A percentile compares a stretch with the other conserved stretches of the same genome.
These are phyloP conservation scores for Scalesia atractyloides DNA, from an alignment of 129 eudicot species.

Conservation along the genomic window DNA sequence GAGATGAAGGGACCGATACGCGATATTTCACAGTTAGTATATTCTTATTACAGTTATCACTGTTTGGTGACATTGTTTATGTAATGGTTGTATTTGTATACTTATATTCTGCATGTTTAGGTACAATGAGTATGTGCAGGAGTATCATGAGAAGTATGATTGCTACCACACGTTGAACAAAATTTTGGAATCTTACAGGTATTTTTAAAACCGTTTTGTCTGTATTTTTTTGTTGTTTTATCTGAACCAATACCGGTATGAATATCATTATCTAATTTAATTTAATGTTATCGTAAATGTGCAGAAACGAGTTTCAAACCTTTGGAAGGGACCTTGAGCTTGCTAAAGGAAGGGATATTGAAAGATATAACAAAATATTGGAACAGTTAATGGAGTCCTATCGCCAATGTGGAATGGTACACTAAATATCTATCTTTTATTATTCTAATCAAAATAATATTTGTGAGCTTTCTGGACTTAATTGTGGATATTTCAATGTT, in stretches of 20 bases:
- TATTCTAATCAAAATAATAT: slow-evolving; percentile 6
- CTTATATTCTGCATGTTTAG: slow-evolving; percentile 42
- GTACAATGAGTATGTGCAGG: slow-evolving; percentile 82
- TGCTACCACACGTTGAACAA: slow-evolving; percentile 65
- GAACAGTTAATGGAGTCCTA: slow-evolving; percentile 72
- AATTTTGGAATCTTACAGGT: slow-evolving; percentile 80
- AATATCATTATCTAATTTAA: slow-evolving; percentile 28
- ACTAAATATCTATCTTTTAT: slow-evolving; percentile 12
- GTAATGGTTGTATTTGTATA: slow-evolving; percentile 19
- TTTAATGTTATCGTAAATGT: slow-evolving; percentile 27
- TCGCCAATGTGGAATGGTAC: slow-evolving; percentile 73
- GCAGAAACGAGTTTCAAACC: slow-evolving; percentile 64
- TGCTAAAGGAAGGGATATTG: slow-evolving; percentile 73
- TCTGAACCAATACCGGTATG: slow-evolving; percentile 12
- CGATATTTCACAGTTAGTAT: slow-evolving; percentile 69
- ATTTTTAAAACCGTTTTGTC: background rate
- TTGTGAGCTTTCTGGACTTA: slow-evolving; percentile 17
- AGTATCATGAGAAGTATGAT: slow-evolving; percentile 85
- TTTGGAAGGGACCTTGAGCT: slow-evolving; percentile 73
- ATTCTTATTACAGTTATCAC: background rate
- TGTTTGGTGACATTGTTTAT: slow-evolving; percentile 15
- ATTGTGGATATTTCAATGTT: slow-evolving; percentile 10
- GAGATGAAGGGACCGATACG: slow-evolving; percentile 92
- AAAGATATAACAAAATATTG: slow-evolving; percentile 55
- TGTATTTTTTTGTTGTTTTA: slow-evolving; percentile 19